These are phyloP conservation scores for Dendrobium huoshanense DNA, from an alignment of 106 monocot genomes.

Conservation along the genomic window DNA sequence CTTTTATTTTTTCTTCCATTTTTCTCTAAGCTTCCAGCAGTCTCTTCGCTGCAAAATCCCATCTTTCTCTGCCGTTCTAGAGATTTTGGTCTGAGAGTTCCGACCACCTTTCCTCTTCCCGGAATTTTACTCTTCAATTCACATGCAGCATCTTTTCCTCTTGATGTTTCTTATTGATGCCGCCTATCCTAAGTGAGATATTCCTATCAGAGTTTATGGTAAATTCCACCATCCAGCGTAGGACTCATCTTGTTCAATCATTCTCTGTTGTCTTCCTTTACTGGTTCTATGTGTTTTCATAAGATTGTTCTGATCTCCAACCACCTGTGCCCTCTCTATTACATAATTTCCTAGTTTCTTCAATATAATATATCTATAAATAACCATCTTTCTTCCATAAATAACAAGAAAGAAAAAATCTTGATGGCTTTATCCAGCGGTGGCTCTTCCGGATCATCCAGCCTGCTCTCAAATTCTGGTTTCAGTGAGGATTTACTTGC, in stretches of 20 bases:
- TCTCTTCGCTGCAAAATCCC: neutral
- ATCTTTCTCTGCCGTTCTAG: neutral
- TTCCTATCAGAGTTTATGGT: constrained; percentile 51
- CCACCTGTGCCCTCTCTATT: neutral
- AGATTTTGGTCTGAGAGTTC: no score
- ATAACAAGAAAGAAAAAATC: neutral
- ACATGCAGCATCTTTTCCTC: constrained; percentile 20
- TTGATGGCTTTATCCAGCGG: constrained; percentile 35
- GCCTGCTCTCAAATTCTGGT: constrained; percentile 10
- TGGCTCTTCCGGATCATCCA: constrained; percentile 16
- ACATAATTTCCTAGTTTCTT: neutral
- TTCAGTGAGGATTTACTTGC: constrained; percentile 24
- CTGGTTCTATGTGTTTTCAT: constrained; percentile 77
- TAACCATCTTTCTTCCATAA: neutral
- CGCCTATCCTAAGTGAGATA: constrained; percentile 43
- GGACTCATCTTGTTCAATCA: constrained; percentile 49
- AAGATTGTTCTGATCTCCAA: constrained; percentile 8
- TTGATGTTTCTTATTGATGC: constrained; percentile 40
- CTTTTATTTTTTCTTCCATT: neutral
- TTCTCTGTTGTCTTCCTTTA: constrained; percentile 71
- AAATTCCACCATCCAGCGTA: constrained; percentile 38
- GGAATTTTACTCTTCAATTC: constrained; percentile 4
- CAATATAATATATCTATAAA: neutral
- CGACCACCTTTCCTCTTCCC: neutral
- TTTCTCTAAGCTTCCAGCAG: neutral